A percentile compares a stretch with the other conserved stretches of the same genome.
These are phyloP conservation scores for Reticulascus tulasneorum DNA, from an alignment of 2,329 filamentous ascomycete species.

Conservation along the genomic window DNA sequence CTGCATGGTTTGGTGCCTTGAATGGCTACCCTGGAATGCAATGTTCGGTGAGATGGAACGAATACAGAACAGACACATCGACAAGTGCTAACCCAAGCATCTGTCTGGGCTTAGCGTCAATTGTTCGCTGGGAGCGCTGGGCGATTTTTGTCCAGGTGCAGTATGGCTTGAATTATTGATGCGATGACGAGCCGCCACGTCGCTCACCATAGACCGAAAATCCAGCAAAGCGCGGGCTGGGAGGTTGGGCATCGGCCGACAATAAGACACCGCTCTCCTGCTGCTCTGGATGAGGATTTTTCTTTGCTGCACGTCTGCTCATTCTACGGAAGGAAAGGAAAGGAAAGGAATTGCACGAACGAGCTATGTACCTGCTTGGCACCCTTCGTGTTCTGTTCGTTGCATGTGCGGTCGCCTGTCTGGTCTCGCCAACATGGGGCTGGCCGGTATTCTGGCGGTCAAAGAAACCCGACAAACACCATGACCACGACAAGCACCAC, in stretches of 20 bases:
- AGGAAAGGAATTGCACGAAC: too few species aligned
- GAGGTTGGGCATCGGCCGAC: not conserved
- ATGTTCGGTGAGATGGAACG: not conserved
- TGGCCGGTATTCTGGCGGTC: too few species aligned
- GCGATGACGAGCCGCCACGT: constrained; percentile 2
- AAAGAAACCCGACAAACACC: not conserved
- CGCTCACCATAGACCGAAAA: constrained; percentile 2
- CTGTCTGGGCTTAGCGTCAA: constrained; percentile 3
- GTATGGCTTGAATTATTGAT: too few species aligned
- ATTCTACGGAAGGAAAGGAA: not conserved
- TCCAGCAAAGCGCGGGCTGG: constrained; percentile 7
- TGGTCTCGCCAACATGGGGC: too few species aligned
- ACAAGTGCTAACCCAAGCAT: not conserved
- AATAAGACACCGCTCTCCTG: constrained; percentile 2
- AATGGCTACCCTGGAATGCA: constrained; percentile 11
- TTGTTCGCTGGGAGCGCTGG: not conserved
- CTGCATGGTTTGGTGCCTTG: too few species aligned
- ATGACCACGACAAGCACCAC: not conserved
- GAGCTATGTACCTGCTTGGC: too few species aligned
- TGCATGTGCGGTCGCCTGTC: too few species aligned
- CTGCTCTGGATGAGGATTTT: not conserved
- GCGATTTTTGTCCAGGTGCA: too few species aligned
- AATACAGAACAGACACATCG: not conserved
- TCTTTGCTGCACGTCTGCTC: not conserved
- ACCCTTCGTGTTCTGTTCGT: too few species aligned